These are phyloP conservation scores for Wickerhamiella bombiphila DNA, from an alignment of 805 yeast genomes.

Conservation along the genomic window DNA sequence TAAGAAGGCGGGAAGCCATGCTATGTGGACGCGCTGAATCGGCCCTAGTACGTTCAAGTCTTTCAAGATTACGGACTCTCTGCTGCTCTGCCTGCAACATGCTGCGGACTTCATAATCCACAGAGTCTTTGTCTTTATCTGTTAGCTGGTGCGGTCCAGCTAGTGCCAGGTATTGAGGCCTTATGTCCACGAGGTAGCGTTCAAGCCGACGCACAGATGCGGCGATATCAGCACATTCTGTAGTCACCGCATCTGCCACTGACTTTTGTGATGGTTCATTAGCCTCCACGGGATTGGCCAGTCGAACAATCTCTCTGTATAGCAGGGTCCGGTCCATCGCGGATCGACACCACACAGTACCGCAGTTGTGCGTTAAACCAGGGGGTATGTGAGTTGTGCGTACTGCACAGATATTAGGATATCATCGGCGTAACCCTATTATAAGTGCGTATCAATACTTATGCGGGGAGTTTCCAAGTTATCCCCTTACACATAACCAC, in stretches of 20 bases:
- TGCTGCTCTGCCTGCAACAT: constrained; percentile 24
- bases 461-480: no score
- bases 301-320: constrained; percentile 17
- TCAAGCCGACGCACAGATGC: constrained; percentile 12
- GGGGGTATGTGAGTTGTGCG: no score
- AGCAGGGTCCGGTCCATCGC: constrained; percentile 17
- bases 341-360: no score
- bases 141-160: constrained; percentile 19
- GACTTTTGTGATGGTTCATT: not conserved
- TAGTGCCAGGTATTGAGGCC: constrained; percentile 23
- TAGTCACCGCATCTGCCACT: constrained; percentile 18
- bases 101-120: constrained; percentile 26
- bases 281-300: constrained; percentile 13
- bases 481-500: no score
- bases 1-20: constrained; percentile 12
- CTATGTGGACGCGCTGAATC: constrained; percentile 6
- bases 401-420: no score
- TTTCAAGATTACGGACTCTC: constrained; percentile 16
- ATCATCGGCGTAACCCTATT: no score
- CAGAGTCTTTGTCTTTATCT: constrained; percentile 26
- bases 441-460: no score
- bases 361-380: no score
- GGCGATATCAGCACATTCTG: constrained; percentile 18
- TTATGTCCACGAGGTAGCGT: constrained; percentile 14
- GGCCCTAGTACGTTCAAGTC: constrained; percentile 8